Percentiles rank a stretch among this genome's conserved stretches.
phyloP scores from a whole-genome alignment of 2,329 filamentous ascomycete genomes.

The Aspergillus jensenii region DNA sequence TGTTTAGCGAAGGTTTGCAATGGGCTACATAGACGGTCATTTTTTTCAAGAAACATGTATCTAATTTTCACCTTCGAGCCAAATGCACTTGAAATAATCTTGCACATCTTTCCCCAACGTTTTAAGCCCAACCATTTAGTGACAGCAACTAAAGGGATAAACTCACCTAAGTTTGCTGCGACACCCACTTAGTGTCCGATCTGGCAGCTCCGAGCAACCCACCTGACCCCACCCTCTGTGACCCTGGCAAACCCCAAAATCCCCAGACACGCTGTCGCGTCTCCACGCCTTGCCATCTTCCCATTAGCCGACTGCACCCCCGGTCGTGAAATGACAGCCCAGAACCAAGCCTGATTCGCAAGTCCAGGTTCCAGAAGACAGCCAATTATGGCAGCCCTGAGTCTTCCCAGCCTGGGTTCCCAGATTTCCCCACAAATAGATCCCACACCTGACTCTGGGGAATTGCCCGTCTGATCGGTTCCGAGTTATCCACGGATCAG shows the following conservation, averaged over 20 bases:
- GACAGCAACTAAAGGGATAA: slow-evolving; percentile 11
- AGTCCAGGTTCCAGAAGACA: too few relatives aligned
- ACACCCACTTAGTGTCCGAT: slow-evolving; percentile 16
- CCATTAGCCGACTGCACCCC: too few relatives aligned
- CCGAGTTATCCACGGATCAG: slow-evolving; percentile 2
- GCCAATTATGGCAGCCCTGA: too few relatives aligned
- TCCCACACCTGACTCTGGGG: background rate
- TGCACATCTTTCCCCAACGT: background rate
- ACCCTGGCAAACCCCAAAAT: background rate
- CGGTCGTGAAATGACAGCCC: too few relatives aligned
- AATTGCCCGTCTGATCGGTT: background rate
- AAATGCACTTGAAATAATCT: background rate
- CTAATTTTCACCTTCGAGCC: background rate
- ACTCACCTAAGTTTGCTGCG: slow-evolving; percentile 13
- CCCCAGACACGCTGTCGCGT: background rate
- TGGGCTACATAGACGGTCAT: slow-evolving; percentile 11
- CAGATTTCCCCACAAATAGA: background rate
- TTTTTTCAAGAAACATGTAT: slow-evolving; percentile 7
- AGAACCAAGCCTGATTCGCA: too few relatives aligned
- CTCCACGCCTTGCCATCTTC: too few relatives aligned
- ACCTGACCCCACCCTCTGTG: slow-evolving; percentile 9
- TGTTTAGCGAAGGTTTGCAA: slow-evolving; percentile 5
- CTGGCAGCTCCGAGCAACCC: slow-evolving; percentile 9
- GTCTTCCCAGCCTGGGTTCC: background rate
- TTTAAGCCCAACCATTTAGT: background rate